phyloP scores from a whole-genome alignment of 2,329 filamentous ascomycete species.

The Xylaria sp. region DNA sequence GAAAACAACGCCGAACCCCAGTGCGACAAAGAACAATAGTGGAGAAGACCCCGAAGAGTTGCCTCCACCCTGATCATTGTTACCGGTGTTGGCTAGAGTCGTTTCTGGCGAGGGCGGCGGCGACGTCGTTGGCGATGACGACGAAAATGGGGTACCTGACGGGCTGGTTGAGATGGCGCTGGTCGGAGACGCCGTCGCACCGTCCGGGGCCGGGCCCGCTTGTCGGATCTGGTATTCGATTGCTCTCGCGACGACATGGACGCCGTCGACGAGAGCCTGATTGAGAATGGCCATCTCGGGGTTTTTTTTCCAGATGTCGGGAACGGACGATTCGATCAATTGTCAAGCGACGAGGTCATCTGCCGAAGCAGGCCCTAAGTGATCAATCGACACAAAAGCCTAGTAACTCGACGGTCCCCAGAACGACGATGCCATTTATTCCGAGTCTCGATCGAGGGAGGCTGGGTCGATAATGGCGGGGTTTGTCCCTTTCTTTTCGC shows the following conservation, averaged over 20 bases:
- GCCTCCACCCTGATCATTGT: conserved; percentile 36
- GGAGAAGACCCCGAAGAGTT: conserved; percentile 65
- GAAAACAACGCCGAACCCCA: conserved; percentile 97
- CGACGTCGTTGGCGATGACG: conserved; percentile 9
- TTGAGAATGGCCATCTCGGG: conserved; percentile 42
- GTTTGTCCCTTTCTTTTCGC: neutral
- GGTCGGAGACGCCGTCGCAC: conserved; percentile 14
- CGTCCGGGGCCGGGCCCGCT: conserved; percentile 11
- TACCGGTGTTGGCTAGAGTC: conserved; percentile 26
- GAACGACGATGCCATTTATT: conserved; percentile 26
- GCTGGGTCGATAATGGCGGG: neutral
- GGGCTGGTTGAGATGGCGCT: conserved; percentile 2
- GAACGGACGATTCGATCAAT: conserved; percentile 20
- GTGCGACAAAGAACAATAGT: conserved; percentile 87
- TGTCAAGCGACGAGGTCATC: conserved; percentile 20
- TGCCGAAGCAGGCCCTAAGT: conserved; percentile 16
- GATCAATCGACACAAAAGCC: conserved; percentile 11
- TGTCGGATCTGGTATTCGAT: conserved; percentile 35
- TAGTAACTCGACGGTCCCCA: conserved; percentile 17
- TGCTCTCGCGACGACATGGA: conserved; percentile 41
- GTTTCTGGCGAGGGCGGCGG: conserved; percentile 19
- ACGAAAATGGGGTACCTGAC: conserved; percentile 11
- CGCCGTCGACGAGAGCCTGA: conserved; percentile 42
- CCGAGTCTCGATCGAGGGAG: conserved; percentile 9
- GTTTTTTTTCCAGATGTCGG: conserved; percentile 1